These are phyloP conservation scores for Aquilaria yunnanensis DNA, from an alignment of 345 rosid genomes.

Conservation along the genomic window DNA sequence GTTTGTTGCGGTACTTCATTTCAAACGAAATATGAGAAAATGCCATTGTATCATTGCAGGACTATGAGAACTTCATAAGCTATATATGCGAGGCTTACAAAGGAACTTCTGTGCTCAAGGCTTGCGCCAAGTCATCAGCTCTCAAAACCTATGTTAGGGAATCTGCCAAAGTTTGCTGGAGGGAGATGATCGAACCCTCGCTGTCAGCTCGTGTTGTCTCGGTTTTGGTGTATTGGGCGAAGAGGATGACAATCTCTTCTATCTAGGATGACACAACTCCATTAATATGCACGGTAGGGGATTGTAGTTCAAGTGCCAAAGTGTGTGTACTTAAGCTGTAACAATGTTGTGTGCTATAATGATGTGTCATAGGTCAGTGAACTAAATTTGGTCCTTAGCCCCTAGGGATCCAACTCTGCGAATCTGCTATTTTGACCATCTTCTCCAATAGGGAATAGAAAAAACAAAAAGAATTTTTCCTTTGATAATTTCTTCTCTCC, in stretches of 20 bases:
- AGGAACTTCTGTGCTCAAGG: constrained; percentile 36
- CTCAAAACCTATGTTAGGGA: constrained; percentile 14
- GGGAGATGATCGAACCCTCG: constrained; percentile 19
- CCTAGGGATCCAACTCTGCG: no score
- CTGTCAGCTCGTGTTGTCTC: constrained; percentile 14
- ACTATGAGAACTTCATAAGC: constrained; percentile 66
- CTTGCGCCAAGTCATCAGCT: constrained; percentile 40
- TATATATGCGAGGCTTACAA: constrained; percentile 78
- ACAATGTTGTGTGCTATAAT: no score
- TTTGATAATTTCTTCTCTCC: no score
- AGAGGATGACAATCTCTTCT: constrained; percentile 10
- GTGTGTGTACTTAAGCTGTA: no score
- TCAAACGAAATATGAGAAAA: neutral
- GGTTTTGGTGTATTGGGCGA: constrained; percentile 20
- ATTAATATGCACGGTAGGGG: no score
- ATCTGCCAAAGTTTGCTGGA: constrained; percentile 28
- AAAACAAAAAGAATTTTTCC: no score
- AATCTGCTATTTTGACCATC: no score
- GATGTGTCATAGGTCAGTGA: no score
- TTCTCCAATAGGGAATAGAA: no score
- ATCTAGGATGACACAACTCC: no score
- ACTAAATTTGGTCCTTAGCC: no score
- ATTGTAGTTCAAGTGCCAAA: neutral
- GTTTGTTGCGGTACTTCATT: neutral
- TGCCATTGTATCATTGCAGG: constrained; percentile 28